Conservation (phyloP, 805 yeast species). For the Candida koratica region DNA sequence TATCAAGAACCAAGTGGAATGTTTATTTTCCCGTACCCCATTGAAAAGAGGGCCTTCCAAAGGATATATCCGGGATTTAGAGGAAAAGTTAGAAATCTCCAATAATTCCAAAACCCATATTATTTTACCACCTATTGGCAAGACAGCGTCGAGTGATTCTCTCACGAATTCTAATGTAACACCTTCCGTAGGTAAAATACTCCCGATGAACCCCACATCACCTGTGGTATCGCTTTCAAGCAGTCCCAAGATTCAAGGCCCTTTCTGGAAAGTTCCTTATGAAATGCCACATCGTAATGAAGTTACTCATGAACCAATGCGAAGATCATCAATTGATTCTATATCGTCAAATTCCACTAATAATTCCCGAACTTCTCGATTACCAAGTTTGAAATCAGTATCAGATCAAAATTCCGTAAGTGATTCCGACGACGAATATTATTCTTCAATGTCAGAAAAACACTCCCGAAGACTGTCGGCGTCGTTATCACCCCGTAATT, state of each 20-base stretch:
- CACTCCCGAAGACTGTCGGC: slow-evolving; percentile 17
- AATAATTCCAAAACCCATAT: slow-evolving; percentile 15
- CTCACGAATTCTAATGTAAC: not conserved
- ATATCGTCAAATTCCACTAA: slow-evolving; percentile 45
- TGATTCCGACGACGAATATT: slow-evolving; percentile 36
- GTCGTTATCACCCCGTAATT: slow-evolving; percentile 31
- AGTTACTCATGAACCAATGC: slow-evolving; percentile 12
- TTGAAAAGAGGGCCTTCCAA: slow-evolving; percentile 77
- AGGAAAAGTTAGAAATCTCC: slow-evolving; percentile 29
- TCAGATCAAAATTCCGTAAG: slow-evolving; percentile 18
- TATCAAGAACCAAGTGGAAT: slow-evolving; percentile 52
- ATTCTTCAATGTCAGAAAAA: slow-evolving; percentile 23
- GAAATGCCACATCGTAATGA: slow-evolving; percentile 42
- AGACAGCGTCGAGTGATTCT: slow-evolving; percentile 5
- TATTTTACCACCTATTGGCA: slow-evolving; percentile 28
- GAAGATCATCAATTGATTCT: slow-evolving; percentile 49
- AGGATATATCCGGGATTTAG: slow-evolving; percentile 53
- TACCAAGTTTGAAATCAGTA: slow-evolving; percentile 26
- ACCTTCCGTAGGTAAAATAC: not conserved
- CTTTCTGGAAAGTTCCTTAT: slow-evolving; percentile 62
- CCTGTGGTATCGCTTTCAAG: slow-evolving; percentile 9
- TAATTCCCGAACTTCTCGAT: slow-evolving; percentile 22
- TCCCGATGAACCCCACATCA: slow-evolving; percentile 9
- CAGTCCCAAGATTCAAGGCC: slow-evolving; percentile 37
- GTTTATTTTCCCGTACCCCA: slow-evolving; percentile 69